These are phyloP conservation scores for Neonectria faginata DNA, from an alignment of 2,329 filamentous ascomycete species.

Conservation along the genomic window DNA sequence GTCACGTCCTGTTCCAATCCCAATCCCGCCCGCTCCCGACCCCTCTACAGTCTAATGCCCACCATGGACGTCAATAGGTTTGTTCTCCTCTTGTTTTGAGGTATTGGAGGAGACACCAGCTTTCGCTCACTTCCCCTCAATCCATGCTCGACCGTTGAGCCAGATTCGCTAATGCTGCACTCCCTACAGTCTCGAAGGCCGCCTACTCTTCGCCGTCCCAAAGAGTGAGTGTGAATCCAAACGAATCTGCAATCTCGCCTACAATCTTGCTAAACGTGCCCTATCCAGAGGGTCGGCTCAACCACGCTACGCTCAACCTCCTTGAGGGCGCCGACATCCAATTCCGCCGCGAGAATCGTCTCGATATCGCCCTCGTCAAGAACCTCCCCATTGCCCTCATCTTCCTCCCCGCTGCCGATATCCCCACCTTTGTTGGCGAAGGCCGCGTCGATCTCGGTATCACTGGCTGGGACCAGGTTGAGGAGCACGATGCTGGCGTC, in stretches of 20 bases:
- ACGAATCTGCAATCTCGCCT: not conserved
- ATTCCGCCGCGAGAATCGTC: slow-evolving; percentile 92
- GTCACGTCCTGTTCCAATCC: slow-evolving; percentile 3
- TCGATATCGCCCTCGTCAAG: slow-evolving; percentile 98
- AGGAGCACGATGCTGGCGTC: slow-evolving; percentile 82
- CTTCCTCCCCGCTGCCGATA: slow-evolving; percentile 96
- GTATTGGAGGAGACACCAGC: not conserved
- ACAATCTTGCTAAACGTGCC: not conserved
- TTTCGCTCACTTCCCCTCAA: not conserved
- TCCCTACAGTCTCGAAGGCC: slow-evolving; percentile 80
- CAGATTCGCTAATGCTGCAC: slow-evolving; percentile 34
- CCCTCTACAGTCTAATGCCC: not conserved
- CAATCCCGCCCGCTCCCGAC: not conserved
- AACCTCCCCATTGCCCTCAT: slow-evolving; percentile 95
- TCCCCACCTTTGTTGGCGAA: slow-evolving; percentile 96
- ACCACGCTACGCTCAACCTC: slow-evolving; percentile 88
- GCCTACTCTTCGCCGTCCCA: slow-evolving; percentile 95
- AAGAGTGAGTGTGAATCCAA: slow-evolving; percentile 78
- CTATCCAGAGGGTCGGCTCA: slow-evolving; percentile 85
- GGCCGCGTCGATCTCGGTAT: slow-evolving; percentile 94
- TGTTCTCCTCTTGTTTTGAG: slow-evolving; percentile 42
- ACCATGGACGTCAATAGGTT: slow-evolving; percentile 67
- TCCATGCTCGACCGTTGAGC: slow-evolving; percentile 4
- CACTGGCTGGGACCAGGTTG: slow-evolving; percentile 91
- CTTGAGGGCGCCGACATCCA: slow-evolving; percentile 95